These are phyloP conservation scores for Paxillus ammoniavirescens DNA, from an alignment of 768 basidiomycete species.

Conservation along the genomic window DNA sequence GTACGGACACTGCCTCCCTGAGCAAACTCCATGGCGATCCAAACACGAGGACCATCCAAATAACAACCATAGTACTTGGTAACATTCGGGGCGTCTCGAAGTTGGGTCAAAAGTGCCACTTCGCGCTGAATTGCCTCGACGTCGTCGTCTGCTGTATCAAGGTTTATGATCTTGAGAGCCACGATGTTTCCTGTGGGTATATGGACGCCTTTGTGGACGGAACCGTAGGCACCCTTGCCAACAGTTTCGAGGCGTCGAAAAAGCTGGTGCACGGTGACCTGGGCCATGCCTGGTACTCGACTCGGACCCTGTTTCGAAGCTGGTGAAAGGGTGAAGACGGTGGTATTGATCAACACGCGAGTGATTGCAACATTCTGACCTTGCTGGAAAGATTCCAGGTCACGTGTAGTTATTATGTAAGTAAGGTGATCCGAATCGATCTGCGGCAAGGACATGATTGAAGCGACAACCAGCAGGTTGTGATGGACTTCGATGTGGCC, in stretches of 20 bases:
- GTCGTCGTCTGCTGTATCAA: slow-evolving; percentile 96
- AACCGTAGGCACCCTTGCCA: slow-evolving; percentile 94
- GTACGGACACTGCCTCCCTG: slow-evolving; percentile 93
- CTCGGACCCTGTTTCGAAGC: too few relatives aligned
- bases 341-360: too few relatives aligned
- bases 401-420: background rate
- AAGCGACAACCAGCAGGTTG: background rate
- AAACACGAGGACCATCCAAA: slow-evolving; percentile 92
- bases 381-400: too few relatives aligned
- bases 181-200: slow-evolving; percentile 84
- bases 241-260: slow-evolving; percentile 86
- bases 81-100: slow-evolving; percentile 87
- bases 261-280: slow-evolving; percentile 71
- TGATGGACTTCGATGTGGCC: slow-evolving; percentile 66
- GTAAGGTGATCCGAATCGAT: too few relatives aligned
- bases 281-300: slow-evolving; percentile 32
- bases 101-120: slow-evolving; percentile 86
- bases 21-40: slow-evolving; percentile 99
- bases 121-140: slow-evolving; percentile 96
- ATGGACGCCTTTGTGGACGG: slow-evolving; percentile 90
- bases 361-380: too few relatives aligned
- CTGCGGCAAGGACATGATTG: too few relatives aligned
- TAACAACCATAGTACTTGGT: slow-evolving; percentile 97
- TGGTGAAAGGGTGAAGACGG: too few relatives aligned
- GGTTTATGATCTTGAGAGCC: slow-evolving; percentile 97